Base-by-base conservation (phyloP, 148 eudicot genomes). In the Limonium bicolor region DNA sequence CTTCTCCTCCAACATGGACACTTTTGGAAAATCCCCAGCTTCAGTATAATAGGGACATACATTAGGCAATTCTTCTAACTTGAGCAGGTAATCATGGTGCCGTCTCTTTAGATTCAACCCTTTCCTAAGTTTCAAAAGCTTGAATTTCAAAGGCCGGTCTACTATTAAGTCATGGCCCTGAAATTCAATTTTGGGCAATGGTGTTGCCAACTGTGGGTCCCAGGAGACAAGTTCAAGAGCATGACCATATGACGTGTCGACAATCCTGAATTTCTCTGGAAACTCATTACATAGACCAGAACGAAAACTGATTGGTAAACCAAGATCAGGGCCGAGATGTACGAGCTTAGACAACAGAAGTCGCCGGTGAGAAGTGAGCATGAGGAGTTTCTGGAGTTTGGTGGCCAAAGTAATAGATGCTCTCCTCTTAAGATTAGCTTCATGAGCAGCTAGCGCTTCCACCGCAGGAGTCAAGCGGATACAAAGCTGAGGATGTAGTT, bases 221-320 rank as follows among this genome's bases (percentile, higher is more conserved):
- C 93, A 84, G 1, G 74, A 51, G 6, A 80, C 87, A 51, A 90
- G 95, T 66, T 90, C 93, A 41, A 90, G 88, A 0, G 93, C 85
- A 53, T 76, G 95, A 3, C 95, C 99, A 63, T 84, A 90, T 1
- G 99, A 90, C 17, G 99, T 90, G 61, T 84, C 82, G 28, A 90
- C 80, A 7, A 52, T 68, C 67, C 72, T 80, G 51, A 84, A 84
- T 28, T 61, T 80, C 13, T 78, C 80, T 6, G 99, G 85, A 46
- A 80, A 56, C 23, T 78, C 77, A 25, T 77, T 74, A 72, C 93
- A 80, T 24, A 84, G 79, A 14, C 72, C 60, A 33, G 94, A 72
- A 9, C 76, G 67, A 22, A 90, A 90, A 61, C 59, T 80, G 53
- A 74, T 37, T 22, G 81, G 93, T 27, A 90, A 69, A 28, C 97